Conservation (phyloP, 2,329 filamentous ascomycete genomes). For the Rutstroemia sp. region DNA sequence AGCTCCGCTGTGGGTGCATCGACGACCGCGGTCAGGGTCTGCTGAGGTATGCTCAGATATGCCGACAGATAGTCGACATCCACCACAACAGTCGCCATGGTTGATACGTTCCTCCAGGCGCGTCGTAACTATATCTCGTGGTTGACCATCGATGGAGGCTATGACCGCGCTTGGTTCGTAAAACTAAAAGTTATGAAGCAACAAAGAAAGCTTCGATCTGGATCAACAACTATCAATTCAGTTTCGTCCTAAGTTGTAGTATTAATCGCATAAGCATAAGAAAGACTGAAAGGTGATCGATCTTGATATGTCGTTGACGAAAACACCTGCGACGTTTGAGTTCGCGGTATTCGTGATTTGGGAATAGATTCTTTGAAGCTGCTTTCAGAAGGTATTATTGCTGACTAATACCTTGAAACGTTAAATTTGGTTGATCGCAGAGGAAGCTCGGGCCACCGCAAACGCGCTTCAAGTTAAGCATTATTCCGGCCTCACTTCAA, state of each 20-base stretch:
- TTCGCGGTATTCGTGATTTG: slow-evolving; percentile 4
- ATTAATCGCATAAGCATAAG: too few species aligned
- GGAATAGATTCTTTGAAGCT: slow-evolving; percentile 8
- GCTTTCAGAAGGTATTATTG: slow-evolving; percentile 1
- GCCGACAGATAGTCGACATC: slow-evolving; percentile 68
- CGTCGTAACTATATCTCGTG: slow-evolving; percentile 1
- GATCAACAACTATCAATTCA: neutral
- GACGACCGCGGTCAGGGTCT: slow-evolving; percentile 51
- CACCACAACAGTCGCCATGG: slow-evolving; percentile 54
- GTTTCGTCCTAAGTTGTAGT: too few species aligned
- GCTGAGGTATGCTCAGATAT: slow-evolving; percentile 62
- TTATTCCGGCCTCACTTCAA: too few species aligned
- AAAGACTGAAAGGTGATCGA: too few species aligned
- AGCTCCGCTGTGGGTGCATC: slow-evolving; percentile 71
- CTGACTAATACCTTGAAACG: neutral
- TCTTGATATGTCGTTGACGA: neutral
- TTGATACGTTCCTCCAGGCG: slow-evolving; percentile 17
- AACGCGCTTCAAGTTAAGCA: too few species aligned
- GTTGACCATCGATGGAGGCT: slow-evolving; percentile 4
- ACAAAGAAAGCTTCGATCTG: neutral
- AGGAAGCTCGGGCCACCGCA: too few species aligned
- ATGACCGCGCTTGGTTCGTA: slow-evolving; percentile 4
- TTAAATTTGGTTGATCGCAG: neutral
- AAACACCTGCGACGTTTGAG: slow-evolving; percentile 5
- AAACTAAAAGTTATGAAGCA: neutral